Evolutionary conservation across 345 rosid genomes (phyloP), one percentile per base, ranked within the genome.

Genomic region (Boechera retrofracta): DNA sequence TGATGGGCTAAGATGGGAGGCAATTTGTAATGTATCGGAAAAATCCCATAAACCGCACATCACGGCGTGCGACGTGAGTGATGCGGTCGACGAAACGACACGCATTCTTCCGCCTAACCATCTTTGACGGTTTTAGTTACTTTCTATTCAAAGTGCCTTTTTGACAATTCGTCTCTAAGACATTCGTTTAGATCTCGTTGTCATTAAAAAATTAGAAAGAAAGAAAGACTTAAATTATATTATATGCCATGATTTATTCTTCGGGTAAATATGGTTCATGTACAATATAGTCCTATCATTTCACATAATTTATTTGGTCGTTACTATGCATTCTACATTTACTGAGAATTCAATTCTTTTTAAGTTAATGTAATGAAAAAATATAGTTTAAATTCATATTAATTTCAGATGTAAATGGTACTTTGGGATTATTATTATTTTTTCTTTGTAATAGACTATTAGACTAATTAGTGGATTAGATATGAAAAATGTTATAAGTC

Each of bases 1-100:
- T 52, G 24, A 51, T 18, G 4, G 10, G 41, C 41, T 36, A 36
- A 36, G 41, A 36, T 31, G 32, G 32, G 32, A 3, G 32, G 24
- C 54, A 16, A 16, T 16, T 16, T 49, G 26, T 49, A 18, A 16
- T 10, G 54, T 49, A 16, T 18, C 9, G 5, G 36, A 13, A 55
- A 29, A 32, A n/a, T 36, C 12, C 48, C 4, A 67, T 5, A 35
- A 60, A 49, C 68, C 39, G 60, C 68, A 72, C 59, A 49, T 73
- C 71, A 64, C 77, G 71, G 54, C 64, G 47, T 64, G 35, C n/a
- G 55, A 53, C 45, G 45, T 53, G 77, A 39, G 63, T 73, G 49
- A 53, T 41, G 2, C 47, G 28, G 35, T 64, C 26, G 11, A 73
- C 24, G 24, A 57, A 70, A 73, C 56, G 38, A 61, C 60, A 72